These are phyloP conservation scores for Ceratobasidium sp. DNA, from an alignment of 1,284 basidiomycete genomes.

Conservation along the genomic window DNA sequence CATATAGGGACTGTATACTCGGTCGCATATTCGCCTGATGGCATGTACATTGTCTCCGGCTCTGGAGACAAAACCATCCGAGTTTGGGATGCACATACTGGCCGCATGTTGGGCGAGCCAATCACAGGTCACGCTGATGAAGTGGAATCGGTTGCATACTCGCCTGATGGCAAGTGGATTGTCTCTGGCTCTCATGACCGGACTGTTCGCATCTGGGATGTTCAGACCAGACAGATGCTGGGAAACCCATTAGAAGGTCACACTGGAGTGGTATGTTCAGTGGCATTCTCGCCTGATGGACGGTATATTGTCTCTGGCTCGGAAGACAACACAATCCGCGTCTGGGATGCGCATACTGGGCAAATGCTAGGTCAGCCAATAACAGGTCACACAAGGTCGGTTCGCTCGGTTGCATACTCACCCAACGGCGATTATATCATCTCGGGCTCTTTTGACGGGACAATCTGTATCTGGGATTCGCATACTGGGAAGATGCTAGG, in stretches of 20 bases:
- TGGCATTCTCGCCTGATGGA: not conserved
- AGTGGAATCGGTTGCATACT: too few relatives aligned
- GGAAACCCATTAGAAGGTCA: not conserved
- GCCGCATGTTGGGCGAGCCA: too few relatives aligned
- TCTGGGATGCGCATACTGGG: not conserved
- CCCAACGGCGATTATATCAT: not conserved
- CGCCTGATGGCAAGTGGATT: too few relatives aligned
- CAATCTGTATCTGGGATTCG: conserved; percentile 2
- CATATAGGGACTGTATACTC: not conserved
- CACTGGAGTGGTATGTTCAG: not conserved
- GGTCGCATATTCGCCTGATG: not conserved
- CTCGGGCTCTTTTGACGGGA: not conserved
- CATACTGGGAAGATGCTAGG: not conserved
- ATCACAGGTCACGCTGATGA: too few relatives aligned
- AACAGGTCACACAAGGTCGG: not conserved
- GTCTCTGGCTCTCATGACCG: not conserved
- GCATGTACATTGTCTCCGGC: not conserved
- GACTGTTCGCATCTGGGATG: not conserved
- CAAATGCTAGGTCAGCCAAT: not conserved
- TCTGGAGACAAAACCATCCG: not conserved
- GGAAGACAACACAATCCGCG: not conserved
- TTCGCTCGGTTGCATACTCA: not conserved
- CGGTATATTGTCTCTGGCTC: not conserved
- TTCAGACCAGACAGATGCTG: too few relatives aligned
- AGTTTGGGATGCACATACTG: not conserved